phyloP scores from a whole-genome alignment of 345 rosid species.

The thale cress (Arabidopsis thaliana) region DNA sequence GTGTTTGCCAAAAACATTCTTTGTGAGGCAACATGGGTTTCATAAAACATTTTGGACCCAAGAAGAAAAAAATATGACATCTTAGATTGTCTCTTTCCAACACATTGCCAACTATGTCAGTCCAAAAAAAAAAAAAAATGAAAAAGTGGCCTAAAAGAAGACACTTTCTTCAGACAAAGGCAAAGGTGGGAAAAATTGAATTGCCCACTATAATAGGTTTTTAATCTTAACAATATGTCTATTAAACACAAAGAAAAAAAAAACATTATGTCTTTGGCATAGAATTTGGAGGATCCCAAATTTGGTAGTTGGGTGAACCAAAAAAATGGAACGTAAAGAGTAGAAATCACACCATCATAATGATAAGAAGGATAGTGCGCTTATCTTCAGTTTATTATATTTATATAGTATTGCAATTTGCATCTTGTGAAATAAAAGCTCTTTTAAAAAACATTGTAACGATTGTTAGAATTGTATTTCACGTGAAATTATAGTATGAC shows the following conservation, averaged over 20 bases:
- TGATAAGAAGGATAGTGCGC: constrained; percentile 40
- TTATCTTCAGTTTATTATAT: constrained; percentile 20
- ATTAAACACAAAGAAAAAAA: too few relatives aligned
- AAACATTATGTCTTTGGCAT: constrained; percentile 12
- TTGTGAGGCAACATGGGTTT: constrained; percentile 44
- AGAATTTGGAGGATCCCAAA: constrained; percentile 48
- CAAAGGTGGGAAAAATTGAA: constrained; percentile 50
- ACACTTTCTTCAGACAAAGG: constrained; percentile 72
- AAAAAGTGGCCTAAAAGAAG: constrained; percentile 46
- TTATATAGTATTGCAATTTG: background rate
- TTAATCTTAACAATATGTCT: constrained; percentile 33
- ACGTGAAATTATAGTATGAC: background rate
- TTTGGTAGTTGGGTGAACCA: constrained; percentile 41
- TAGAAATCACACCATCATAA: constrained; percentile 27
- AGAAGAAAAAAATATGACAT: constrained; percentile 31
- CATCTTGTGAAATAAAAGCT: background rate
- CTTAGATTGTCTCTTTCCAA: constrained; percentile 48
- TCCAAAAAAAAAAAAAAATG: constrained; percentile 38
- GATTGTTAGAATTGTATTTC: background rate
- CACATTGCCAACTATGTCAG: constrained; percentile 50
- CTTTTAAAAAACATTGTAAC: background rate
- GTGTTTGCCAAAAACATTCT: constrained; percentile 38
- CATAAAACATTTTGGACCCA: constrained; percentile 29
- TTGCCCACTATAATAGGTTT: constrained; percentile 41
- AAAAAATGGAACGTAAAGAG: constrained; percentile 34